Percentiles rank a stretch among this genome's conserved stretches.
Evolutionary conservation across 306 rosid species (phyloP).

Genomic region (Mimosa bimucronata): DNA sequence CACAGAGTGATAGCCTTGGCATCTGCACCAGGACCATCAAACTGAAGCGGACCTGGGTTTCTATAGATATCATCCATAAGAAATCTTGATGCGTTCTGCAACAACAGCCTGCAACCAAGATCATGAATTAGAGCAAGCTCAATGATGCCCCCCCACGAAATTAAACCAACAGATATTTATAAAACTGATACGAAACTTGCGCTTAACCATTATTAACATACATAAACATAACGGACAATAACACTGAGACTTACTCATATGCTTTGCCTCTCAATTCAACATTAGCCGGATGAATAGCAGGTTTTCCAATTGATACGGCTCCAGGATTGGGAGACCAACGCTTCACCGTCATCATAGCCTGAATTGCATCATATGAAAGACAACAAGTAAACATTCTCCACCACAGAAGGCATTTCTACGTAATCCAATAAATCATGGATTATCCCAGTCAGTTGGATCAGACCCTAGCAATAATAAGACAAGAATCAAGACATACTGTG

Average conservation of each 20-base stretch:
- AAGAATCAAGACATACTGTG: conserved; percentile 45
- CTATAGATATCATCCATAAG: conserved; percentile 87
- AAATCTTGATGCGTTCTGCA: conserved; percentile 67
- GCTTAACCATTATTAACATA: background rate
- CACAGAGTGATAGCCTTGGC: conserved; percentile 74
- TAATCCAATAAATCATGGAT: conserved; percentile 14
- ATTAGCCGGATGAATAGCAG: conserved; percentile 93
- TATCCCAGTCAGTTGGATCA: background rate
- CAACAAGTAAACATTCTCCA: conserved; percentile 24
- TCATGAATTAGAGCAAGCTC: conserved; percentile 34
- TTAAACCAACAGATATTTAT: conserved; percentile 1
- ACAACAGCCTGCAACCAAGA: conserved; percentile 72
- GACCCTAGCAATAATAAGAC: conserved; percentile 7
- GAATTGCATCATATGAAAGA: conserved; percentile 33
- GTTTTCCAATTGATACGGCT: conserved; percentile 79
- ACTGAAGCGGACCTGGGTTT: conserved; percentile 98
- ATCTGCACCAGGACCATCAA: conserved; percentile 96
- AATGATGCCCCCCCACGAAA: background rate
- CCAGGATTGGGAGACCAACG: conserved; percentile 94
- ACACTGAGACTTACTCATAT: conserved; percentile 70
- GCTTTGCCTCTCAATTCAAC: conserved; percentile 98
- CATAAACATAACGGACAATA: background rate
- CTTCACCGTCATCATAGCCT: conserved; percentile 97
- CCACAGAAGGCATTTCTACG: conserved; percentile 1
- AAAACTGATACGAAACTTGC: background rate